Evolutionary conservation across 768 basidiomycete species (phyloP).

Genomic region (Calvatia gigantea): DNA sequence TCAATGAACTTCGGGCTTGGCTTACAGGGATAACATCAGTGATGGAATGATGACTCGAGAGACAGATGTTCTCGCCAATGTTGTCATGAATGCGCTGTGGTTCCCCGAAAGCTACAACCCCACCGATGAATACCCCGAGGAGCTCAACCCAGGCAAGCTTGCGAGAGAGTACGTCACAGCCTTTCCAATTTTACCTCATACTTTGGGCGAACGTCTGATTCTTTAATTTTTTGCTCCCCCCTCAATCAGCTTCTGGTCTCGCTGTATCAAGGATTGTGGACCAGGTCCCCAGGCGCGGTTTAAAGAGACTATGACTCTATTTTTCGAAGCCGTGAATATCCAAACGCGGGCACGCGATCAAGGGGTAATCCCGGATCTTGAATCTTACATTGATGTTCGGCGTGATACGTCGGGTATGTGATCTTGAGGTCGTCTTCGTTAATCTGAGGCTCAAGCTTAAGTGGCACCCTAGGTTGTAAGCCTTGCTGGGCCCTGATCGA

Average conservation of each 20-base stretch:
- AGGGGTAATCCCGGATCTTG: conserved; percentile 59
- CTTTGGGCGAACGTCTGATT: background rate
- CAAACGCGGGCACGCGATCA: conserved; percentile 58
- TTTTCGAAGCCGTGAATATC: conserved; percentile 64
- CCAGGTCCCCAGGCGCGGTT: conserved; percentile 64
- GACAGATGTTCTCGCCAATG: conserved; percentile 53
- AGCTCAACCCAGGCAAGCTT: conserved; percentile 56
- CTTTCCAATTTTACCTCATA: conserved; percentile 8
- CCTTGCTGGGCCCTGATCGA: conserved; percentile 76
- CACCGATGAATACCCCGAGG: conserved; percentile 39
- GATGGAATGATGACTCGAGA: conserved; percentile 73
- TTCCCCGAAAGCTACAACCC: conserved; percentile 50
- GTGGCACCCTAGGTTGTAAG: conserved; percentile 46
- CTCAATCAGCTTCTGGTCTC: conserved; percentile 58
- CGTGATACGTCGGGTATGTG: conserved; percentile 66
- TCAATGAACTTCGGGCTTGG: conserved; percentile 9
- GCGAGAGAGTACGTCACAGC: conserved; percentile 57
- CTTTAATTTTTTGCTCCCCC: background rate
- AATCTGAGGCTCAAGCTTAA: background rate
- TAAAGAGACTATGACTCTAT: conserved; percentile 62
- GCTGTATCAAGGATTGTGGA: conserved; percentile 53
- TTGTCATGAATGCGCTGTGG: conserved; percentile 72
- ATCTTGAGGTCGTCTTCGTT: conserved; percentile 1
- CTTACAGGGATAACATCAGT: conserved; percentile 62
- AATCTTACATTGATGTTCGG: conserved; percentile 68